These are phyloP conservation scores for Santalum album DNA, from an alignment of 164 flowering plant species.

Conservation along the genomic window DNA sequence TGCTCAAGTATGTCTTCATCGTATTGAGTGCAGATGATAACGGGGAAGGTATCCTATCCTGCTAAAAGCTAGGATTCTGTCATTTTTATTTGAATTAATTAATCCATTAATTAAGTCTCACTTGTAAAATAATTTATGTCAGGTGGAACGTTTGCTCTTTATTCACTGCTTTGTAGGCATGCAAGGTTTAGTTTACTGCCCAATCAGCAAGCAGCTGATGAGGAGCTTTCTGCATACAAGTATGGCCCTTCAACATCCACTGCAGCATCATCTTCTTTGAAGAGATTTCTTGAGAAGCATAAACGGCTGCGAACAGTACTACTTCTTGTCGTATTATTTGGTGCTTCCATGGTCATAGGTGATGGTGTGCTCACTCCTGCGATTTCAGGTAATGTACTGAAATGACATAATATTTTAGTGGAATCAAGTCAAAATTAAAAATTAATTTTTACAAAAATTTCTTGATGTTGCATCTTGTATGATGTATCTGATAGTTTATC, in stretches of 20 bases:
- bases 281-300: constrained; percentile 70
- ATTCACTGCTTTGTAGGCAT: constrained; percentile 84
- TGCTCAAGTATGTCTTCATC: constrained; percentile 59
- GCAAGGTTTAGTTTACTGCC: constrained; percentile 71
- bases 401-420: no score
- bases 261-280: constrained; percentile 32
- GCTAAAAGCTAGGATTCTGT: background rate
- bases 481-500: no score
- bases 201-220: constrained; percentile 93
- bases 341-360: constrained; percentile 86
- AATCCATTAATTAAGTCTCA: background rate
- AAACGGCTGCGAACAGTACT: constrained; percentile 46
- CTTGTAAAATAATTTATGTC: constrained; percentile 13
- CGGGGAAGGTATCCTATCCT: constrained; percentile 60
- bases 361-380: constrained; percentile 89
- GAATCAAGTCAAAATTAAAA: no score
- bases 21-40: constrained; percentile 66
- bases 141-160: constrained; percentile 95
- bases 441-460: no score
- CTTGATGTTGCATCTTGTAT: no score
- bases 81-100: background rate
- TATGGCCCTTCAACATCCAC: constrained; percentile 41
- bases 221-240: constrained; percentile 74
- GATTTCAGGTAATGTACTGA: constrained; percentile 53
- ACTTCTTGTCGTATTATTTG: constrained; percentile 58